phyloP scores from a whole-genome alignment of 768 basidiomycete genomes.

The Suillus bovinus region DNA sequence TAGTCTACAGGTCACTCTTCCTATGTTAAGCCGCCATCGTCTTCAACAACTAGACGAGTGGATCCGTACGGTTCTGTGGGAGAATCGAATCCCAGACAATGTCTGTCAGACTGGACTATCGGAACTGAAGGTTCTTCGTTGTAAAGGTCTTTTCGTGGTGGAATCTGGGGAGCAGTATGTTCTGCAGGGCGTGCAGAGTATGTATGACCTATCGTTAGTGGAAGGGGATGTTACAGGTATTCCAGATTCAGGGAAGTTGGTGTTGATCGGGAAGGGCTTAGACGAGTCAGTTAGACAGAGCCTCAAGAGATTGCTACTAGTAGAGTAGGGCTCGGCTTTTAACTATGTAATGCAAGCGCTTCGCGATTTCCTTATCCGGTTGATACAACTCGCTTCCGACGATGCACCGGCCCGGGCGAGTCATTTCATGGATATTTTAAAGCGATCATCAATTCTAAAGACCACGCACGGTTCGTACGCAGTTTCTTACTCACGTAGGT shows the following conservation, averaged over 20 bases:
- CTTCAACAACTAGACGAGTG: slow-evolving; percentile 69
- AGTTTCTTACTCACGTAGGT: neutral
- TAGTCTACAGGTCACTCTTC: slow-evolving; percentile 70
- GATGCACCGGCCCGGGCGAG: neutral
- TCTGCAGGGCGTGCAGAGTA: slow-evolving; percentile 87
- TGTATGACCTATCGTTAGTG: slow-evolving; percentile 76
- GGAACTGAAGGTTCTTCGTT: slow-evolving; percentile 69
- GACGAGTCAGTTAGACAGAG: slow-evolving; percentile 55
- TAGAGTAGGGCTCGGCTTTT: too few species aligned
- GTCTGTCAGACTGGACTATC: slow-evolving; percentile 13
- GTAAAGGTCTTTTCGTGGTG: slow-evolving; percentile 78
- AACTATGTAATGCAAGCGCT: too few species aligned
- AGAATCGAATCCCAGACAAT: slow-evolving; percentile 49
- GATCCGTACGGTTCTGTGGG: slow-evolving; percentile 85
- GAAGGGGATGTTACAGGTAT: slow-evolving; percentile 44
- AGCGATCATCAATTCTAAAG: neutral
- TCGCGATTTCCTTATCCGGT: neutral
- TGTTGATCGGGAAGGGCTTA: slow-evolving; percentile 85
- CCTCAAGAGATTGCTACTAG: slow-evolving; percentile 37
- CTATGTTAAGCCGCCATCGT: slow-evolving; percentile 50
- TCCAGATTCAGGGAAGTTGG: slow-evolving; percentile 73
- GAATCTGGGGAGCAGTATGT: slow-evolving; percentile 62
- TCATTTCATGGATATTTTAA: neutral
- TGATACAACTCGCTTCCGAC: slow-evolving; percentile 5
- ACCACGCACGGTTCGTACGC: neutral